Evolutionary conservation across 2,329 filamentous ascomycete genomes (phyloP).

Genomic region (Fusarium phyllophilum): DNA sequence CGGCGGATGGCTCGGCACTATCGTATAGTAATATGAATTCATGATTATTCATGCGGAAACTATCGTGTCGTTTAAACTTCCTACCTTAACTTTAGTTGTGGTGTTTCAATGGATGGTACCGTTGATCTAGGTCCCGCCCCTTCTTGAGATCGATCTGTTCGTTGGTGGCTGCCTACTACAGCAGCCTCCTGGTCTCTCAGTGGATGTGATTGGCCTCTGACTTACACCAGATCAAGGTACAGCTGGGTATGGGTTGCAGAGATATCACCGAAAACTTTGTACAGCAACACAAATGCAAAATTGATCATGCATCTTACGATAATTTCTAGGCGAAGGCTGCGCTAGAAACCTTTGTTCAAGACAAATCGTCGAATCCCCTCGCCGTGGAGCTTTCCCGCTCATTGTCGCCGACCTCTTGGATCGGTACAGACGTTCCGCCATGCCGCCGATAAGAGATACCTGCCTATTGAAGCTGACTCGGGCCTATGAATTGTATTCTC

Average conservation of each 20-base stretch:
- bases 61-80: constrained; percentile 7
- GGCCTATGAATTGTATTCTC: background rate
- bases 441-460: background rate
- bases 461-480: constrained; percentile 14
- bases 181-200: constrained; percentile 15
- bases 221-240: constrained; percentile 26
- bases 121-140: constrained; percentile 27
- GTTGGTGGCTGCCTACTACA: constrained; percentile 33
- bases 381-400: background rate
- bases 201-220: constrained; percentile 28
- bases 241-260: constrained; percentile 15
- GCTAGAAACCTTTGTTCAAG: background rate
- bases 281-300: background rate
- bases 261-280: background rate
- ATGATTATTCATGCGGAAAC: constrained; percentile 27
- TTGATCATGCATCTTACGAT: background rate
- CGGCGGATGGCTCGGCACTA: constrained; percentile 29
- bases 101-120: constrained; percentile 17
- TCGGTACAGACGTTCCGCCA: background rate
- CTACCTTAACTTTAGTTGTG: constrained; percentile 6
- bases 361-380: background rate
- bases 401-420: background rate
- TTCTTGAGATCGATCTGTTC: constrained; percentile 30
- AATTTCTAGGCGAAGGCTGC: background rate
- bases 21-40: constrained; percentile 6